Conservation (phyloP, 2,329 filamentous ascomycete genomes). For the Colletotrichum lupini region DNA sequence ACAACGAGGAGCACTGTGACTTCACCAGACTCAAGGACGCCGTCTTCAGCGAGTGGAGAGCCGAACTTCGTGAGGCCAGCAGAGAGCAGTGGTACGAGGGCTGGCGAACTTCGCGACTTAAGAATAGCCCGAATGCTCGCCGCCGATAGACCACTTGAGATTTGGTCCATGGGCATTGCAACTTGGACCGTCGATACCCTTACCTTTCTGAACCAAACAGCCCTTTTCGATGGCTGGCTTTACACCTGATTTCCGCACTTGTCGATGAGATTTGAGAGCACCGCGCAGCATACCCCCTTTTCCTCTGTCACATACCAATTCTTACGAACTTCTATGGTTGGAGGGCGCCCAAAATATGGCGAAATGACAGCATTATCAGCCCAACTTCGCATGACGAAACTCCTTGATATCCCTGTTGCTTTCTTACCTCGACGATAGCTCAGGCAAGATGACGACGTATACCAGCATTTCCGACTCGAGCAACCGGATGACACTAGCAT, state of each 20-base stretch:
- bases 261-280: slow-evolving; percentile 41
- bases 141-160: slow-evolving; percentile 43
- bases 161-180: not conserved
- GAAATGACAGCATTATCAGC: slow-evolving; percentile 17
- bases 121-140: slow-evolving; percentile 57
- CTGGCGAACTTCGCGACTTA: slow-evolving; percentile 83
- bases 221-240: not conserved
- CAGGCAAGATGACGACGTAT: not conserved
- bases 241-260: slow-evolving; percentile 27
- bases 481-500: not conserved
- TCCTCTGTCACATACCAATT: slow-evolving; percentile 34
- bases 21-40: slow-evolving; percentile 90
- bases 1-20: slow-evolving; percentile 92
- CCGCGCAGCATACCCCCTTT: slow-evolving; percentile 49
- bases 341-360: slow-evolving; percentile 22
- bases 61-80: slow-evolving; percentile 89
- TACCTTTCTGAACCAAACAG: slow-evolving; percentile 28
- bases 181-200: slow-evolving; percentile 25
- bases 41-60: slow-evolving; percentile 93
- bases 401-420: slow-evolving; percentile 27
- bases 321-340: slow-evolving; percentile 36
- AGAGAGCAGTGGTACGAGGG: slow-evolving; percentile 95
- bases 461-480: not conserved
- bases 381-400: slow-evolving; percentile 23
- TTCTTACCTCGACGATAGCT: not conserved